Evolutionary conservation across 441 rosid genomes (phyloP), one percentile per base, ranked within the genome.

Genomic region (Macaranga tanarius): DNA sequence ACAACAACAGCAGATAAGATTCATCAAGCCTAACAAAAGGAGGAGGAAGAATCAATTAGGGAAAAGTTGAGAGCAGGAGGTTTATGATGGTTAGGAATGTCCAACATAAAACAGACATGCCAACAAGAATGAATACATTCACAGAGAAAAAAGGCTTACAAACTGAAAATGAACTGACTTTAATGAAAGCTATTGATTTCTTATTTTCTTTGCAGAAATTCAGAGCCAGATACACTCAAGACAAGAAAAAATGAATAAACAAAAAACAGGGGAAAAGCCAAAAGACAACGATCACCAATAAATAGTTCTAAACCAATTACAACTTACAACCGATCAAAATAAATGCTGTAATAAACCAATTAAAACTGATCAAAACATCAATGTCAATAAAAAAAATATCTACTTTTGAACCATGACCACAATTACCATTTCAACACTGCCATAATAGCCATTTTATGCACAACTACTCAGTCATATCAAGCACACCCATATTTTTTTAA

Each of bases 131-230:
- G 58, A 26, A 31, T 60, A 16, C 23, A 60, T 48, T 69, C 10
- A 42, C 16, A 40, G 9, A 7, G 31, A 26, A 7, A 22, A 47
- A 10, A 34, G 59, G n/a, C n/a, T n/a, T n/a, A 20, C 11, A 34
- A 62, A 71, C 20, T 71, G 51, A 62, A 50, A 62, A 22, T 38
- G 10, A 70, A 47, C 17, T 40, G 22, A 67, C 8, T 69, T 56
- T 8, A 15, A 54, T 1, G 23, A 13, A n/a, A 70, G 19, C 25
- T 45, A 6, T 70, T 25, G 1, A 44, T 25, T 58, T 58, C 20
- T 9, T 57, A 1, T 26, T 25, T 44, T 17, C 16, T 44, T 16
- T 3, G 52, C 12, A 47, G 13, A 45, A 65, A 3, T 26, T 12
- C 44, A 44, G 65, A 3, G n/a, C 23, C 4, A 62, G 25, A 62